Evolutionary conservation across 2,329 filamentous ascomycete species (phyloP), one percentile per base, ranked within the genome.

Genomic region (Dothidotthia symphoricarpi): DNA sequence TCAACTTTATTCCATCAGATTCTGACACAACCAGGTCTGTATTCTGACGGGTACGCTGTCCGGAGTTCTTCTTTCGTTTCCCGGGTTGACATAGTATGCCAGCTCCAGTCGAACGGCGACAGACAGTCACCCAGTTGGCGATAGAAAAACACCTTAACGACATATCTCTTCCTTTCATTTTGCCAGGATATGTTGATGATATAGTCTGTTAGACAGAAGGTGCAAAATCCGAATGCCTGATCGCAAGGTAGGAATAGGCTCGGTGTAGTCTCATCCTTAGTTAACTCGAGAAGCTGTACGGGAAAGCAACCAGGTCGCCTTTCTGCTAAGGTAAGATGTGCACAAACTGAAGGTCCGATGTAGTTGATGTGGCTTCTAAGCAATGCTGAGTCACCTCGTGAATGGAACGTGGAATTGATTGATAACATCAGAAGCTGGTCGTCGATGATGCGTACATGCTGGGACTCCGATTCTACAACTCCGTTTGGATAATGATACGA

Each of bases 171-270:
- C 19, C 12, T 35, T 34, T 12, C 30, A 26, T 43, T 43, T 29
- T 39, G 29, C 49, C 47, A 55, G 6, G 16, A 12, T 43, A 49
- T 45, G 8, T 43, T 35, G 24, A 57, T 43, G 27, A 22, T 39
- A 30, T 54, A 55, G 39, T 55, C 48, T 35, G 46, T 57, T 9
- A 37, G 19, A 41, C 45, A 54, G 28, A 43, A 33, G 13, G 25
- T 26, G 34, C 52, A 57, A 17, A 46, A 57, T 41, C 52, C 41
- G 9, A 49, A 43, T 24, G 33, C 35, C 33, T 34, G 39, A 25
- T 39, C 26, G 33, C 41, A 55, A 29, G 34, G 7, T 34, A 27
- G 12, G 25, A 51, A 52, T 24, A 28, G 27, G 27, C 29, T 24
- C 13, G 41, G 31, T 16, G 33, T 12, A 25, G 7, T 34, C 38